Evolutionary conservation across 148 eudicot genomes (phyloP).

Genomic region (Simmondsia chinensis): DNA sequence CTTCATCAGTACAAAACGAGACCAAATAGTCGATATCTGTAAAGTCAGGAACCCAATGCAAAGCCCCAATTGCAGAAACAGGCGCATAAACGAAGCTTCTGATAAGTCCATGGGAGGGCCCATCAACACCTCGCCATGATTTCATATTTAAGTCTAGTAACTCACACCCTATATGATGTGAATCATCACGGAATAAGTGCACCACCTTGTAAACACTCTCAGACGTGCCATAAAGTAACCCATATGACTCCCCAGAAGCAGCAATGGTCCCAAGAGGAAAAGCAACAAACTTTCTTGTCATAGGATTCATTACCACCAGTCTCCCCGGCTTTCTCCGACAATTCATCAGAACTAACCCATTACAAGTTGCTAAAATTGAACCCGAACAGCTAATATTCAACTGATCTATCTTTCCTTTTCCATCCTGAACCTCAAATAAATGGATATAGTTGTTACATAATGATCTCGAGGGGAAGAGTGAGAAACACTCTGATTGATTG

Average conservation of each 20-base stretch:
- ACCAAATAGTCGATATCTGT: conserved; percentile 3
- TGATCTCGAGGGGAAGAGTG: conserved; percentile 12
- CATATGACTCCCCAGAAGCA: conserved; percentile 18
- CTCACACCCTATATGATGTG: conserved; percentile 19
- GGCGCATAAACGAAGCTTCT: conserved; percentile 4
- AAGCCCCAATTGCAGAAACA: conserved; percentile 21
- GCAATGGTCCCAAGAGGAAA: conserved; percentile 30
- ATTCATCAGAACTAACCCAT: conserved; percentile 24
- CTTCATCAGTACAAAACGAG: conserved; percentile 24
- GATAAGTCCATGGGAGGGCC: conserved; percentile 10
- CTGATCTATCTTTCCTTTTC: conserved; percentile 16
- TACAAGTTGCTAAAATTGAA: conserved; percentile 18
- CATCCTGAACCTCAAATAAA: conserved; percentile 19
- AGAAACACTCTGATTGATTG: conserved; percentile 5
- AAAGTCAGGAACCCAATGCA: conserved; percentile 24
- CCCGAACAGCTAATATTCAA: conserved; percentile 20
- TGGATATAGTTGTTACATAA: conserved; percentile 6
- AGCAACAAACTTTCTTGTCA: conserved; percentile 17
- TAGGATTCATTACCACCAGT: conserved; percentile 22
- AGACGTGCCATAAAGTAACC: conserved; percentile 21
- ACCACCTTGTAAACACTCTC: conserved; percentile 28
- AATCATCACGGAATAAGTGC: conserved; percentile 25
- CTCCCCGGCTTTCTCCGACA: conserved; percentile 12
- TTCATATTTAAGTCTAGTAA: conserved; percentile 17
- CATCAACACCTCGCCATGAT: conserved; percentile 29